Percentiles rank a stretch among this genome's conserved stretches.
Evolutionary conservation across 306 rosid species (phyloP).

Genomic region (Malus sylvestris): DNA sequence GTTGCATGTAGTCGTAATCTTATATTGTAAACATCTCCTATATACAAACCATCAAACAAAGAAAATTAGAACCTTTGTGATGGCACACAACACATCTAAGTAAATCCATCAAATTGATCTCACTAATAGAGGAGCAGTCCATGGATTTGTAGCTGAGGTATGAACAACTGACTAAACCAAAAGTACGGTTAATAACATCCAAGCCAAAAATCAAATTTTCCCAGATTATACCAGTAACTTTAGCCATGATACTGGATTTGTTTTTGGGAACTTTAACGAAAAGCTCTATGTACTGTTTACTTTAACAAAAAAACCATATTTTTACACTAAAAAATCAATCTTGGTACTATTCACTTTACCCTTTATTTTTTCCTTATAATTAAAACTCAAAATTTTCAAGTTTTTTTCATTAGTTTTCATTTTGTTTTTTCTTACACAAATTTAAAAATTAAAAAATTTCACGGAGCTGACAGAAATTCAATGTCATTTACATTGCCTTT

Average conservation of each 20-base stretch:
- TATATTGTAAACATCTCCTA: conserved; percentile 17
- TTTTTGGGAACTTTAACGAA: no score
- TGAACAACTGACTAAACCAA: neutral
- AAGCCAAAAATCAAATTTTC: neutral
- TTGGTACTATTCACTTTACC: no score
- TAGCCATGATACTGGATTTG: neutral
- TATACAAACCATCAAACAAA: conserved; percentile 11
- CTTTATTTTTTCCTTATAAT: no score
- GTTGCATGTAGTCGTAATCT: conserved; percentile 20
- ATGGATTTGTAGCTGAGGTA: conserved; percentile 5
- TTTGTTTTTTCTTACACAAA: neutral
- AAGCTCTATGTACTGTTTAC: no score
- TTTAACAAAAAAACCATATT: no score
- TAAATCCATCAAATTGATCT: conserved; percentile 10
- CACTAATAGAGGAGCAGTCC: conserved; percentile 7
- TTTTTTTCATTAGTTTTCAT: no score
- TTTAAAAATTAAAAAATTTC: neutral
- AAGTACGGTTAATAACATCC: neutral
- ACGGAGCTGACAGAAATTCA: neutral
- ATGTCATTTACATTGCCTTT: neutral
- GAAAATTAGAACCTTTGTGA: conserved; percentile 5
- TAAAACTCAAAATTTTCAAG: no score
- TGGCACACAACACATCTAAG: neutral
- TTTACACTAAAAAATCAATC: no score
- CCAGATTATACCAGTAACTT: neutral